Evolutionary conservation across 2,329 filamentous ascomycete genomes (phyloP), one percentile per base, ranked within the genome.

Genomic region (Alternaria brassicicola): DNA sequence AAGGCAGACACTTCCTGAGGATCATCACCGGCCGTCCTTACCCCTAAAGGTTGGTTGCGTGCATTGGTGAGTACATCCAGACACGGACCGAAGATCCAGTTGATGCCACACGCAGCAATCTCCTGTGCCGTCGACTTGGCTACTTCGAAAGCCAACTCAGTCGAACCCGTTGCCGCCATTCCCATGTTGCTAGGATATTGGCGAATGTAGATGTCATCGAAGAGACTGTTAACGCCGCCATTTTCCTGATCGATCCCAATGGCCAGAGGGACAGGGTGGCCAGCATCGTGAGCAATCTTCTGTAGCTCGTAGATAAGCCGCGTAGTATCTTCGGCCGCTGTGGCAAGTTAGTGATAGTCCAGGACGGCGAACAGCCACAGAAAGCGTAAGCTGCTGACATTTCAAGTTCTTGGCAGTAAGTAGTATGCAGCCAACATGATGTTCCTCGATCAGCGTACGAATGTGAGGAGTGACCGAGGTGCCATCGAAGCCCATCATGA

Each of bases 151-250:
- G 94, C 92, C 53, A 98, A 82, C 10, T 95, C 88, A 33, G 88
- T 89, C 10, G 89, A 93, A 23, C 93, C 92, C 4, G 93, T 93
- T 21, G 95, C 95, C n/a, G 94, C 93, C 60, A 97, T 85, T 12
- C 93, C 94, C 94, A 99, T 98, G 62, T 94, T 91, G 72, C 93
- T 97, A 8, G 95, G 95, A 68, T 97, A 99, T 75, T 98, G 95
- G 65, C 92, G 93, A 67, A 98, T 94, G 75, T 93, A 95, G 71
- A 95, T 92, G 68, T 97, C 93, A 76, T 98, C 94, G 72, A 96
- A 97, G 2, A 98, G 85, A 78, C 92, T 97, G 80, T 97, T 98
- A 76, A 97, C 94, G 3, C 94, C 93, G 64, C 95, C 95, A 86
- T 99, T 98, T 77, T 99, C 95, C 76, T 99, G 95, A 74, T 98